Evolutionary conservation across 129 eudicot genomes (phyloP), one percentile per base, ranked within the genome.

Genomic region (Chrysanthemum lavandulifolium): DNA sequence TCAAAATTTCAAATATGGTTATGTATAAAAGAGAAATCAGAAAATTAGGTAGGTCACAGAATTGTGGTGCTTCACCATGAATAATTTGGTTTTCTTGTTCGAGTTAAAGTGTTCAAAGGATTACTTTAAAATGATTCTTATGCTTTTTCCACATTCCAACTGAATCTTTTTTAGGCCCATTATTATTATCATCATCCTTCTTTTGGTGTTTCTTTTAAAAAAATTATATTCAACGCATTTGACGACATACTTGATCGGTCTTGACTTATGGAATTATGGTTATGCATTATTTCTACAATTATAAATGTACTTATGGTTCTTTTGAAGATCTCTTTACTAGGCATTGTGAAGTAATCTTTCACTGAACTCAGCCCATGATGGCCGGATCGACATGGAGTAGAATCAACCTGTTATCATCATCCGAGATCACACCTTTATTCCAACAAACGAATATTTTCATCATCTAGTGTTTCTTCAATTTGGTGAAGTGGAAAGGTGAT

Each of bases 121-220:
- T 18, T 19, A 74, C 62, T 77, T 77, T 60, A 40, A 50, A 67
- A 69, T 61, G 60, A 70, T 51, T 72, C 59, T 77, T 61, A 70
- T 62, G 72, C 72, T 63, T 77, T 77, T 77, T 52, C 68, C 43
- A 40, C n/a, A 61, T 77, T 70, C 66, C 68, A 52, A 61, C 52
- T 77, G 76, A 77, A 77, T 70, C 56, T 61, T 77, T 77, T 21
- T 21, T 77, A 62, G 76, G 76, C 10, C 71, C 81, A 77, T 61
- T 45, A n/a, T 69, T 33, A 40, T 33, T 77, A 49, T 77, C 59
- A 31, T 59, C 58, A 5, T 66, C 54, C 52, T 48, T 13, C 4
- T 69, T 60, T 49, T 13, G 19, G 19, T 61, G 13, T 40, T 61
- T 4, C 0, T 6, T 36, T 5, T 33, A 13, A 36, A 31, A 31